phyloP scores from a whole-genome alignment of 495 filamentous ascomycete genomes.

The Aspergillus asperescens region DNA sequence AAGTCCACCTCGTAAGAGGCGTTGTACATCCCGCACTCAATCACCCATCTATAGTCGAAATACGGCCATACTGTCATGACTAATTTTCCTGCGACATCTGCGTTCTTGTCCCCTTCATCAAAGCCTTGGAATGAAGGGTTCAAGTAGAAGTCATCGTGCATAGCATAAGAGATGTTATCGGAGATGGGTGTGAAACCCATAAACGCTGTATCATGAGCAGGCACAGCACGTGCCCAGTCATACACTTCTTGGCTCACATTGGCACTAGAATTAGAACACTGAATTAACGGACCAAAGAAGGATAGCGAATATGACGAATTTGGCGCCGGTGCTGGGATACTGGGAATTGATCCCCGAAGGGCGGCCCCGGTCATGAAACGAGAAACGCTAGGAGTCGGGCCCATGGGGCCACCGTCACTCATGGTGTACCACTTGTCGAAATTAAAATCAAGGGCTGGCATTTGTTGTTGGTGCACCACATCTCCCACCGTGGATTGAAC shows the following conservation, averaged over 20 bases:
- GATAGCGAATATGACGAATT: not conserved
- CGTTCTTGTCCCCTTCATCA: not conserved
- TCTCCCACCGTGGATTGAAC: not conserved
- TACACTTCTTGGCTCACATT: not conserved
- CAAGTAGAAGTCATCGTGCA: not conserved
- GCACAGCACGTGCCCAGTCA: not conserved
- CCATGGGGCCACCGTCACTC: not conserved
- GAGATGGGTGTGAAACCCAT: not conserved
- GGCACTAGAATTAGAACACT: not conserved
- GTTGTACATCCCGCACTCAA: conserved; percentile 8
- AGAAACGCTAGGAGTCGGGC: not conserved
- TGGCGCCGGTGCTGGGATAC: not conserved
- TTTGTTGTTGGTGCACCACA: not conserved
- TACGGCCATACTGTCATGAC: not conserved
- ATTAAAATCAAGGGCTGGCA: not conserved
- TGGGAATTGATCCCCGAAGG: not conserved
- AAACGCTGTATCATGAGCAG: not conserved
- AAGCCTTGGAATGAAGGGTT: not conserved
- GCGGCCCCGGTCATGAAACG: not conserved
- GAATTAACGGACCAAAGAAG: not conserved
- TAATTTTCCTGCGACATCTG: not conserved
- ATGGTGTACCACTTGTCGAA: not conserved
- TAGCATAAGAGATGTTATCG: not conserved
- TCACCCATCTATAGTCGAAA: not conserved
- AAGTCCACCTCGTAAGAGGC: conserved; percentile 3